phyloP scores from a whole-genome alignment of 2,329 filamentous ascomycete genomes.

The Pseudopithomyces maydicus region DNA sequence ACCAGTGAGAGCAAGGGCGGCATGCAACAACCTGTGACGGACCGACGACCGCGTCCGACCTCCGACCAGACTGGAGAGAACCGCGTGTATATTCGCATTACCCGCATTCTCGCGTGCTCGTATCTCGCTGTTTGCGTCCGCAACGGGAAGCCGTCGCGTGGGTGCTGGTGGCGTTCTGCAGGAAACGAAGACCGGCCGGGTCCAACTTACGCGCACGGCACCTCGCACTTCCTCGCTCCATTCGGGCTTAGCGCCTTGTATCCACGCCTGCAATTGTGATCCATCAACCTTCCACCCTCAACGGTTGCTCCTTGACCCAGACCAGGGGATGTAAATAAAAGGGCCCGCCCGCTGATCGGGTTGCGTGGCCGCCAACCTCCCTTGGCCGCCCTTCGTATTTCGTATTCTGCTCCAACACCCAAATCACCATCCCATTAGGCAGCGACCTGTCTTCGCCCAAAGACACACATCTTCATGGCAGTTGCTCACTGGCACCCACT shows the following conservation, averaged over 20 bases:
- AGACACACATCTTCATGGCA: neutral
- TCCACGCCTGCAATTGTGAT: neutral
- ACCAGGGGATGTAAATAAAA: neutral
- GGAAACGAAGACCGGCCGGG: too few species aligned
- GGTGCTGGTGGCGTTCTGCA: too few species aligned
- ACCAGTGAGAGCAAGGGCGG: too few species aligned
- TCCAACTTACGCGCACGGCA: neutral
- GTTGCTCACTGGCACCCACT: neutral
- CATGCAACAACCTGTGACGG: too few species aligned
- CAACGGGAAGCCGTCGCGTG: too few species aligned
- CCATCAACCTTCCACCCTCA: neutral
- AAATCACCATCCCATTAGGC: neutral
- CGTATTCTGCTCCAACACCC: neutral
- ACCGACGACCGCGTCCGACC: too few species aligned
- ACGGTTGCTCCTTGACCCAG: neutral
- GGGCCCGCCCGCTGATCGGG: neutral
- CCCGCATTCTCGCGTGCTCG: too few species aligned
- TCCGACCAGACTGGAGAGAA: too few species aligned
- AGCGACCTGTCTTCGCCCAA: neutral
- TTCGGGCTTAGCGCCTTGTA: neutral
- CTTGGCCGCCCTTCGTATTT: slow-evolving; percentile 3
- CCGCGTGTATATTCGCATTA: too few species aligned
- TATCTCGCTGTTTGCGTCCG: too few species aligned
- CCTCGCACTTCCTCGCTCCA: slow-evolving; percentile 8
- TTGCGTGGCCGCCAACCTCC: neutral